These are phyloP conservation scores for Phytophthora melonis DNA, from an alignment of 352 stramenopile genomes.

Conservation along the genomic window DNA sequence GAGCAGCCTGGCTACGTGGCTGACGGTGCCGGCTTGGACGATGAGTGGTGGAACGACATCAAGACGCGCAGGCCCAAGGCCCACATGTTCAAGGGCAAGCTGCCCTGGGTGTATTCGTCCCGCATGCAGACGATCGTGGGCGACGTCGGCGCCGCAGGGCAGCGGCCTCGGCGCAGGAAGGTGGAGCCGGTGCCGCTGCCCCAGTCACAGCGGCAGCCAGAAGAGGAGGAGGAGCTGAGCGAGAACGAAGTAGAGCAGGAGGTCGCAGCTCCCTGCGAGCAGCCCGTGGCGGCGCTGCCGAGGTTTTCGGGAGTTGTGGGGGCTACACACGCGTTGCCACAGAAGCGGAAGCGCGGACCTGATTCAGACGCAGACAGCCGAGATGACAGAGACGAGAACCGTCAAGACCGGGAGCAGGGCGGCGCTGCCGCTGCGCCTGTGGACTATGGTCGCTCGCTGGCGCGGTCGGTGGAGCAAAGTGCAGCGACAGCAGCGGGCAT, in stretches of 20 bases:
- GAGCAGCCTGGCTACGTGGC: slow-evolving; percentile 53
- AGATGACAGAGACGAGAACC: background rate
- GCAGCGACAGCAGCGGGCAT: slow-evolving; percentile 54
- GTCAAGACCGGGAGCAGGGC: background rate
- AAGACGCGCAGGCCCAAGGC: slow-evolving; percentile 56
- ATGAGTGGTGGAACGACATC: slow-evolving; percentile 62
- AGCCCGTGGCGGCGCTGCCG: background rate
- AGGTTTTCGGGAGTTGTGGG: background rate
- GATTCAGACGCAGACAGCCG: background rate
- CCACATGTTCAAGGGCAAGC: slow-evolving; percentile 64
- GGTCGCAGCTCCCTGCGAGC: background rate
- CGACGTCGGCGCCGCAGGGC: slow-evolving; percentile 24
- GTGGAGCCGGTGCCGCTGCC: background rate
- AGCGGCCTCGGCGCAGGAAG: background rate
- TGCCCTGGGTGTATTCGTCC: slow-evolving; percentile 59
- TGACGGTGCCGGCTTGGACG: slow-evolving; percentile 43
- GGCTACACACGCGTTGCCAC: background rate
- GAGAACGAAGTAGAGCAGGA: background rate
- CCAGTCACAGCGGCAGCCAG: background rate
- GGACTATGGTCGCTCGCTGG: slow-evolving; percentile 42
- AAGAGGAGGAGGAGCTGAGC: background rate
- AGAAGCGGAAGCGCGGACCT: slow-evolving; percentile 26
- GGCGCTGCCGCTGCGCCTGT: background rate
- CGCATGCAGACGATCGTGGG: slow-evolving; percentile 60
- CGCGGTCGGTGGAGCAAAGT: slow-evolving; percentile 61